A percentile compares a stretch with the other conserved stretches of the same genome.
Evolutionary conservation across 352 stramenopile species (phyloP).

Genomic region (Achlya hypogyna): DNA sequence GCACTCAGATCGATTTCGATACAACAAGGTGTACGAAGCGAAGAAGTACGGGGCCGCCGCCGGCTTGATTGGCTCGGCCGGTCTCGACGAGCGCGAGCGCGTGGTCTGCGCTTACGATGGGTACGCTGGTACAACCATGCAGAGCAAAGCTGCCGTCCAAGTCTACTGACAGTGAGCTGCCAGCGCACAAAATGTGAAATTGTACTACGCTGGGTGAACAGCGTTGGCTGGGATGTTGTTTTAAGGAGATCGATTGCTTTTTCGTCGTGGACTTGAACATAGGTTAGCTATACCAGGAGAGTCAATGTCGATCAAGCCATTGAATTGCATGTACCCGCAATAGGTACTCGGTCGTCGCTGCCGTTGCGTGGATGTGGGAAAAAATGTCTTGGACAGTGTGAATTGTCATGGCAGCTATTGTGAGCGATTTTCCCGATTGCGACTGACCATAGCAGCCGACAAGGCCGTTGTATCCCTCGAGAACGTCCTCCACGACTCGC

Average conservation of each 20-base stretch:
- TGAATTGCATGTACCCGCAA: background rate
- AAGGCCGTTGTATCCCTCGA: background rate
- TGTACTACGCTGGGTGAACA: too few species aligned
- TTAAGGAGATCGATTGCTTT: background rate
- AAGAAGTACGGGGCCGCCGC: background rate
- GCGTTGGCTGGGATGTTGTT: too few species aligned
- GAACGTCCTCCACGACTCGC: background rate
- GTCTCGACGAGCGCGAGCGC: background rate
- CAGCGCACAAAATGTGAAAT: too few species aligned
- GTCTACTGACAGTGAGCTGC: background rate
- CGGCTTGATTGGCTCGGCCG: background rate
- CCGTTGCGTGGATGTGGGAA: background rate
- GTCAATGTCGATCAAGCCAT: background rate
- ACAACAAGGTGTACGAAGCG: background rate
- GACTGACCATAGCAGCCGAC: conserved; percentile 6
- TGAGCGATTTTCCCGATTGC: conserved; percentile 12
- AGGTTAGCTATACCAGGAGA: background rate
- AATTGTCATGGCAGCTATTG: background rate
- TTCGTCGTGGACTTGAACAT: conserved; percentile 10
- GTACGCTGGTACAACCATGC: background rate
- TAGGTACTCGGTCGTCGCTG: background rate
- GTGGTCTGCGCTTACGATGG: background rate
- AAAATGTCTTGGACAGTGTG: conserved; percentile 9
- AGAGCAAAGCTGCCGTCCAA: background rate
- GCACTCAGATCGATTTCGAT: background rate